phyloP scores from a whole-genome alignment of 2,329 filamentous ascomycete species.

The Scedosporium apiospermum region DNA sequence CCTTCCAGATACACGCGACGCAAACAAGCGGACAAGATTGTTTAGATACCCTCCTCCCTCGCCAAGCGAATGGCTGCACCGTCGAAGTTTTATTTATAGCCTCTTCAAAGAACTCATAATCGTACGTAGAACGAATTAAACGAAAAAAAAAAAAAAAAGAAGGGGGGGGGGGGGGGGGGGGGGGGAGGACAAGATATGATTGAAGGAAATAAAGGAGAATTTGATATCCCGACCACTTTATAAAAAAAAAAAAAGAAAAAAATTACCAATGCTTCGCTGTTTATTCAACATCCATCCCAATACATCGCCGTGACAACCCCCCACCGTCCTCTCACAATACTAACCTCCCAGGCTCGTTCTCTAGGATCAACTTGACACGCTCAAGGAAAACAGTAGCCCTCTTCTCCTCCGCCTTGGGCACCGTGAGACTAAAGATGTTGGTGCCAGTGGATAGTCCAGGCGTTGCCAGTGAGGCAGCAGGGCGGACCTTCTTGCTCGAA shows the following conservation, averaged over 20 bases:
- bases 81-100: too few species aligned
- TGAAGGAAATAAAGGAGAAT: slow-evolving; percentile 8
- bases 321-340: slow-evolving; percentile 37
- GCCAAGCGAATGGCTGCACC: too few species aligned
- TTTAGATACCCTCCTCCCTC: neutral
- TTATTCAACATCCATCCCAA: neutral
- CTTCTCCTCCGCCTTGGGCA: slow-evolving; percentile 71
- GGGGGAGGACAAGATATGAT: slow-evolving; percentile 1
- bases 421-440: slow-evolving; percentile 75
- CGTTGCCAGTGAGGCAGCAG: slow-evolving; percentile 18
- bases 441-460: slow-evolving; percentile 44
- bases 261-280: neutral
- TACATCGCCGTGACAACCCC: neutral
- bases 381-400: slow-evolving; percentile 75
- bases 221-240: slow-evolving; percentile 9
- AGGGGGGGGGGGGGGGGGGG: too few species aligned
- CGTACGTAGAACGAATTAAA: neutral
- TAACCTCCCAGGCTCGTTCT: slow-evolving; percentile 68
- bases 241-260: slow-evolving; percentile 8
- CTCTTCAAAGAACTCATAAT: too few species aligned
- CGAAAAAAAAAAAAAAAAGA: neutral
- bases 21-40: too few species aligned
- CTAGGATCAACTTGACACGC: slow-evolving; percentile 74
- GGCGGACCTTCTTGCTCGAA: slow-evolving; percentile 16
- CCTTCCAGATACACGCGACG: too few species aligned